phyloP scores from a whole-genome alignment of 1,139 yeast species.

The Suhomyces choctaworum region DNA sequence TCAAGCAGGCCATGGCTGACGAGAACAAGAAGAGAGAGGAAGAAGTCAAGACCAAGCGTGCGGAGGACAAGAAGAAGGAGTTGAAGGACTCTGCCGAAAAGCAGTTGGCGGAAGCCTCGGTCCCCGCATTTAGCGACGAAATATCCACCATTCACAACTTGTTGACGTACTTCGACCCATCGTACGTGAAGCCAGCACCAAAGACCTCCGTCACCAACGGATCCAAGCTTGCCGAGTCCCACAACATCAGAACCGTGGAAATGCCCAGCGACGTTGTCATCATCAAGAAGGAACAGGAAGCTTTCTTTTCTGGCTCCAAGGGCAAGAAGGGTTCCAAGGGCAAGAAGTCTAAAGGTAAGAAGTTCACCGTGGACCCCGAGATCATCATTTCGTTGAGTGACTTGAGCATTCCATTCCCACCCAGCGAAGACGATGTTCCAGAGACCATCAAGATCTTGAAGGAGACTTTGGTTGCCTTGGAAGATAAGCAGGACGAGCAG shows the following conservation, averaged over 20 bases:
- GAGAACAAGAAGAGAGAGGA: conserved; percentile 73
- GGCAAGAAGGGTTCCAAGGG: conserved; percentile 43
- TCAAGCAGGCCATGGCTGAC: conserved; percentile 65
- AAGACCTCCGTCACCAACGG: conserved; percentile 35
- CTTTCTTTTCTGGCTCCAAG: conserved; percentile 51
- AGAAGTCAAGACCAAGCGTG: conserved; percentile 57
- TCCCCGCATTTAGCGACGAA: conserved; percentile 83
- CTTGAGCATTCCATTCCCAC: conserved; percentile 79
- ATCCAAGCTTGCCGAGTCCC: conserved; percentile 20
- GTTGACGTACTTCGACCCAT: conserved; percentile 74
- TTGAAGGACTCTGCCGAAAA: conserved; percentile 66
- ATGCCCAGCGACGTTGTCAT: conserved; percentile 66
- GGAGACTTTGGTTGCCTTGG: conserved; percentile 69
- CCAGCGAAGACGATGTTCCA: conserved; percentile 71
- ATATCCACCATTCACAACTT: conserved; percentile 71
- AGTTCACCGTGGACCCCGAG: conserved; percentile 76
- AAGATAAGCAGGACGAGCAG: conserved; percentile 76
- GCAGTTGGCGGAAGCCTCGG: conserved; percentile 65
- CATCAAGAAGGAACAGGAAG: conserved; percentile 66
- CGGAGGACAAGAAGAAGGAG: conserved; percentile 60
- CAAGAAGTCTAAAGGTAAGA: conserved; percentile 44
- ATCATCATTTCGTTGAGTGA: conserved; percentile 77
- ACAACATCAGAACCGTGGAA: conserved; percentile 51
- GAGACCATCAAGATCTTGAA: conserved; percentile 67
- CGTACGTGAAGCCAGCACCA: conserved; percentile 62